phyloP scores from a whole-genome alignment of 768 basidiomycete genomes.

The Tulasnella sp. region DNA sequence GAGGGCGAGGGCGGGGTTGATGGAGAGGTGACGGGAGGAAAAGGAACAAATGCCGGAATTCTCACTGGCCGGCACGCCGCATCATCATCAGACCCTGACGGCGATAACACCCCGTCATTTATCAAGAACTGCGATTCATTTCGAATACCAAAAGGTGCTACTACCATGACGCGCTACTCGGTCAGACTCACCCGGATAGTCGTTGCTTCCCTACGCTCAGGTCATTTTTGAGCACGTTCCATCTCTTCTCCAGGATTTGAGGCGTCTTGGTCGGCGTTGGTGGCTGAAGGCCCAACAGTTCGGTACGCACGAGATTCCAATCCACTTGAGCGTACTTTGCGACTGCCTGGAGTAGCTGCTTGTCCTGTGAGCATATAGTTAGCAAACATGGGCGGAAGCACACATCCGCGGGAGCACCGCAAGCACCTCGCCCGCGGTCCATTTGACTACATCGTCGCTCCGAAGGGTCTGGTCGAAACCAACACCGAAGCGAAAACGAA shows the following conservation, averaged over 20 bases:
- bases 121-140: background rate
- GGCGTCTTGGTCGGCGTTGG: background rate
- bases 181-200: background rate
- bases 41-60: background rate
- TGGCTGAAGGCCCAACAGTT: background rate
- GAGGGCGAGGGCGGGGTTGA: background rate
- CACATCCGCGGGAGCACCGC: background rate
- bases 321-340: slow-evolving; percentile 9
- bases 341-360: background rate
- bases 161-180: background rate
- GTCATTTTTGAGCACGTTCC: background rate
- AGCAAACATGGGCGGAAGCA: background rate
- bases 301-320: background rate
- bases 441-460: background rate
- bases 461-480: background rate
- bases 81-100: background rate
- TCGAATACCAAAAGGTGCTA: background rate
- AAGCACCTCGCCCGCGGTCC: background rate
- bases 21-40: slow-evolving; percentile 3
- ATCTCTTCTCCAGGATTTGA: background rate
- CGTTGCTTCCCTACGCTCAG: background rate
- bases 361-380: background rate
- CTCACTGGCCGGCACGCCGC: slow-evolving; percentile 7
- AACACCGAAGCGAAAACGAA: background rate
- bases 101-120: background rate